phyloP scores from a whole-genome alignment of 495 filamentous ascomycete genomes.

The Clohesyomyces aquaticus region DNA sequence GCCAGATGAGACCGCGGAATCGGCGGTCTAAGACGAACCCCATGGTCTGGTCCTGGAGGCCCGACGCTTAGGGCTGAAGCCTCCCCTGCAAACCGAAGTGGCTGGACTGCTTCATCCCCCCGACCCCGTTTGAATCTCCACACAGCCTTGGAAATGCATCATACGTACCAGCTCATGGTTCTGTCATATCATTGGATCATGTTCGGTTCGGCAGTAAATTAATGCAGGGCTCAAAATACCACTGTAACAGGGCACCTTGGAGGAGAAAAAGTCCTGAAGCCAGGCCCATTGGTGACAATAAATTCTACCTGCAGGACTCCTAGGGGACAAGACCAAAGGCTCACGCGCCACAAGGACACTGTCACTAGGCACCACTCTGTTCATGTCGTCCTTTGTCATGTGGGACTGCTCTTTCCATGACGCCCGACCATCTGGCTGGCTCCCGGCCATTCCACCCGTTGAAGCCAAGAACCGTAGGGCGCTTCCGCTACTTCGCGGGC shows the following conservation, averaged over 20 bases:
- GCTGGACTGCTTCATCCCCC: background rate
- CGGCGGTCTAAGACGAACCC: conserved; percentile 13
- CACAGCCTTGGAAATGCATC: conserved; percentile 1
- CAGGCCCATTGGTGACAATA: conserved; percentile 8
- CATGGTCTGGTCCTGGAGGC: conserved; percentile 6
- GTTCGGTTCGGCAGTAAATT: conserved; percentile 10
- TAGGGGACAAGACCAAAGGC: background rate
- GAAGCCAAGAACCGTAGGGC: conserved; percentile 31
- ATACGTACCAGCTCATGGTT: background rate
- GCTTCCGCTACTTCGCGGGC: conserved; percentile 12
- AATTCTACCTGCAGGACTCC: conserved; percentile 10
- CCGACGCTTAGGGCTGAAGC: conserved; percentile 38
- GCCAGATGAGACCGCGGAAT: no score
- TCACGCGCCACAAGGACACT: conserved; percentile 6
- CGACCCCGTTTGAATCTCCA: conserved; percentile 6
- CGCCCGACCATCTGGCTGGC: background rate
- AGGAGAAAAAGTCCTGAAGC: conserved; percentile 6
- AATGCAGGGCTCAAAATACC: conserved; percentile 13
- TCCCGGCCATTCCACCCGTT: conserved; percentile 1
- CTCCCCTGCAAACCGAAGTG: conserved; percentile 2
- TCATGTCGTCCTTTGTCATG: conserved; percentile 7
- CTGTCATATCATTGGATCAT: conserved; percentile 18
- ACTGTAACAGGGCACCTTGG: conserved; percentile 22
- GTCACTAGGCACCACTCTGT: conserved; percentile 34
- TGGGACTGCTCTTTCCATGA: background rate